A percentile compares a stretch with the other conserved stretches of the same genome.
Evolutionary conservation across 345 rosid genomes (phyloP).

Genomic region (Trapa bicornis): DNA sequence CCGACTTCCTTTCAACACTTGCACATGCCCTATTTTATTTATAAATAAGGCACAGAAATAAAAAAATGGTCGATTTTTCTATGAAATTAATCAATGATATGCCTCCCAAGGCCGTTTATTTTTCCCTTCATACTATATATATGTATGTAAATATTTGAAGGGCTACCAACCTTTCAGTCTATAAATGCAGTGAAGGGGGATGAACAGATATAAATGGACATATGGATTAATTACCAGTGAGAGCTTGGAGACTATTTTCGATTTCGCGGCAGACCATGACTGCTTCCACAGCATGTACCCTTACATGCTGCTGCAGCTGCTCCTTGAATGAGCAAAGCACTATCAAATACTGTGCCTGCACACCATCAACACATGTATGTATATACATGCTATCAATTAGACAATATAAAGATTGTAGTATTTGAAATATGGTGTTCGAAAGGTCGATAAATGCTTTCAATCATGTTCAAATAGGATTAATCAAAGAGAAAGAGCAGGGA

Average conservation of each 20-base stretch:
- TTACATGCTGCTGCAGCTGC: conserved; percentile 95
- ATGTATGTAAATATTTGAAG: too few relatives aligned
- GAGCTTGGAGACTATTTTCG: conserved; percentile 78
- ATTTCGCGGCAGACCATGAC: conserved; percentile 99
- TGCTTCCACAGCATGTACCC: conserved; percentile 97
- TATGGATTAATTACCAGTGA: conserved; percentile 42
- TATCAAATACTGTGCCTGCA: conserved; percentile 81
- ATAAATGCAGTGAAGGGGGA: too few relatives aligned
- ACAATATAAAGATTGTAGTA: too few relatives aligned
- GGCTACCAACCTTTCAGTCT: too few relatives aligned
- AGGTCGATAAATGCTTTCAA: too few relatives aligned
- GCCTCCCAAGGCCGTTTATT: neutral
- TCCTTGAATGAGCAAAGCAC: conserved; percentile 90
- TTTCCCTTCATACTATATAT: neutral
- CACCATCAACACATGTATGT: neutral
- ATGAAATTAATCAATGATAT: neutral
- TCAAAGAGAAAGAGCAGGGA: too few relatives aligned
- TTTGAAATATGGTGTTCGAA: too few relatives aligned
- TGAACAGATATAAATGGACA: neutral
- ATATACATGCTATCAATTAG: neutral
- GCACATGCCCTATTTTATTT: neutral
- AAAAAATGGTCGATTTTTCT: neutral
- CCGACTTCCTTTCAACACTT: neutral
- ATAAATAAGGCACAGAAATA: neutral
- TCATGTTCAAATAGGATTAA: too few relatives aligned